Evolutionary conservation across 139 green algal species (phyloP).

Genomic region (Pseudopediastrum boryanum): DNA sequence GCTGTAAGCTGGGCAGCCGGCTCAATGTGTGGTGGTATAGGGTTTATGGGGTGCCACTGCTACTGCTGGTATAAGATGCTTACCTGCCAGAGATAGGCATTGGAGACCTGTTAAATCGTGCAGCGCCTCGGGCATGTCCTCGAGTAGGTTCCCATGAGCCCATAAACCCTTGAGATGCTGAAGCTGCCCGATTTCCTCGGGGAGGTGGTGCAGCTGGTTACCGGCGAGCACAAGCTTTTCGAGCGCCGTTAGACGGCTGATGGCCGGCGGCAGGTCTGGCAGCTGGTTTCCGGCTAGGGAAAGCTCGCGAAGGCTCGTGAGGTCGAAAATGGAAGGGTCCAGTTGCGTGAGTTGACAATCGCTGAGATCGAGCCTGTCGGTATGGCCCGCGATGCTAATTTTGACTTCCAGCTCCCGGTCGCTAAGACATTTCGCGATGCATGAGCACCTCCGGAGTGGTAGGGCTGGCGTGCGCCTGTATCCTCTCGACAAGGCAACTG

Average conservation of each 20-base stretch:
- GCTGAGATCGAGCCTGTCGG: slow-evolving; percentile 77
- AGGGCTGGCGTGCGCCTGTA: no score
- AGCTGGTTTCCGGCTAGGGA: slow-evolving; percentile 67
- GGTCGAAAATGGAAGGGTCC: slow-evolving; percentile 53
- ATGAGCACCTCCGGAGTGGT: no score
- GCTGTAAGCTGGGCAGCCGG: no score
- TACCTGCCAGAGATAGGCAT: slow-evolving; percentile 22
- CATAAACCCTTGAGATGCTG: slow-evolving; percentile 19
- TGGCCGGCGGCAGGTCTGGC: slow-evolving; percentile 47
- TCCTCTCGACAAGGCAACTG: no score
- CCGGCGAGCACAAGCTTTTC: slow-evolving; percentile 68
- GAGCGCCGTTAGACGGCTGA: slow-evolving; percentile 56
- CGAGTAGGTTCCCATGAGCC: slow-evolving; percentile 29
- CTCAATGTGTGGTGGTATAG: no score
- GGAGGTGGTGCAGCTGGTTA: slow-evolving; percentile 64
- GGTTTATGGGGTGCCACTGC: background rate
- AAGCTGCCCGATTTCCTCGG: slow-evolving; percentile 30
- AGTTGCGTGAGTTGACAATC: slow-evolving; percentile 60
- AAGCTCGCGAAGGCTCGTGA: slow-evolving; percentile 58
- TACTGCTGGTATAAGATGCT: background rate
- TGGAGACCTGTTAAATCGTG: no score
- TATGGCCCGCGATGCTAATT: background rate
- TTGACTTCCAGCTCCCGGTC: no score
- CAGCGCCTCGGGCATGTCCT: no score
- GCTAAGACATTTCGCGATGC: no score